phyloP scores from a whole-genome alignment of 805 yeast species.

The Pichia gijzeniarum region DNA sequence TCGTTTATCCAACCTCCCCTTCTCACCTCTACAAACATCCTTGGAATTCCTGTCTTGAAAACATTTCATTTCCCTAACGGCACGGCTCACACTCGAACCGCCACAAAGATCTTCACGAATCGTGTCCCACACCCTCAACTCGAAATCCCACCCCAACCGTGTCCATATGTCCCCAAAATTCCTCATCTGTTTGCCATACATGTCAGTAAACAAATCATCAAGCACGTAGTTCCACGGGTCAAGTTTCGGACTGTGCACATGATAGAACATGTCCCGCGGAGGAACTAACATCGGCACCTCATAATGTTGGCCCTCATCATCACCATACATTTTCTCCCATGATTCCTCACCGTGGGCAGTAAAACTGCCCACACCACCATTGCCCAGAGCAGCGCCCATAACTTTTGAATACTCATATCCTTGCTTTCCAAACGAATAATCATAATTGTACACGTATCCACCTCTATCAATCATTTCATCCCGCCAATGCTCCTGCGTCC shows the following conservation, averaged over 20 bases:
- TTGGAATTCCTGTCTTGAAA: conserved; percentile 19
- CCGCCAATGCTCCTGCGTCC: conserved; percentile 13
- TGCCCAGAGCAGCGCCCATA: conserved; percentile 10
- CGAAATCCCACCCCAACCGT: conserved; percentile 21
- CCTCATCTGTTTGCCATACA: conserved; percentile 16
- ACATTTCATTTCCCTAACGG: conserved; percentile 14
- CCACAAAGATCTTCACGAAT: conserved; percentile 20
- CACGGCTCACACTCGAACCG: neutral
- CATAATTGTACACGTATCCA: conserved; percentile 18
- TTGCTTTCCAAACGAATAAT: conserved; percentile 16
- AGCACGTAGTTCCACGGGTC: conserved; percentile 37
- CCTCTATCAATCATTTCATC: conserved; percentile 10
- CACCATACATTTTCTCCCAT: conserved; percentile 7
- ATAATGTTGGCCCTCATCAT: conserved; percentile 6
- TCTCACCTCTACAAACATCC: conserved; percentile 18
- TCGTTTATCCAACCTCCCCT: conserved; percentile 15
- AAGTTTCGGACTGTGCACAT: conserved; percentile 45
- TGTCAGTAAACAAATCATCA: conserved; percentile 17
- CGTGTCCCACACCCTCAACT: conserved; percentile 22
- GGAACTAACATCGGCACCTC: conserved; percentile 14
- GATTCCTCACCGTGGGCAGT: conserved; percentile 5
- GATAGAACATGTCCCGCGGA: conserved; percentile 30
- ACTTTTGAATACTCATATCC: conserved; percentile 10
- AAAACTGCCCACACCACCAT: conserved; percentile 8
- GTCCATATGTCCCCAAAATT: conserved; percentile 23